These are phyloP conservation scores for Paramecium tetraurelia DNA, from an alignment of 73 alveolate species.

Conservation along the genomic window DNA sequence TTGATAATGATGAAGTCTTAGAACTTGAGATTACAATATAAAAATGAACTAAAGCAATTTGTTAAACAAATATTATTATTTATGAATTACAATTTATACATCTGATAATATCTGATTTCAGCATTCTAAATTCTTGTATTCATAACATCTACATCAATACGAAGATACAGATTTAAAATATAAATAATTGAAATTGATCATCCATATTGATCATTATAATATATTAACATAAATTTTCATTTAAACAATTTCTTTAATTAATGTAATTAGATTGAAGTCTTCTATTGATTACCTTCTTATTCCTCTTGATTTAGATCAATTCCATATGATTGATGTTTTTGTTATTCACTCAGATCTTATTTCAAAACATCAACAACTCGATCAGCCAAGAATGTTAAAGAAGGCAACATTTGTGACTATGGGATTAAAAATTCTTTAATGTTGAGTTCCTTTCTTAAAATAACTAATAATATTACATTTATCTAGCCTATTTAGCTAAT, in stretches of 20 bases:
- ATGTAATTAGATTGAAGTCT: background rate
- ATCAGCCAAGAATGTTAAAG: background rate
- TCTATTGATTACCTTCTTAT: background rate
- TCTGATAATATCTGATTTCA: background rate
- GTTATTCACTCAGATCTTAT: background rate
- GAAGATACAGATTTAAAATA: too few relatives aligned
- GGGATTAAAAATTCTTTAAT: background rate
- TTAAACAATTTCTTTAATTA: background rate
- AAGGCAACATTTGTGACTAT: slow-evolving; percentile 4
- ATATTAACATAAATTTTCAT: background rate
- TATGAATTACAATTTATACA: background rate
- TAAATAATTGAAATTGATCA: too few relatives aligned
- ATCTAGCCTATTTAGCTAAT: background rate
- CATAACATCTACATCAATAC: too few relatives aligned
- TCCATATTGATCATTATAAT: too few relatives aligned
- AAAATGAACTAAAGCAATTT: background rate
- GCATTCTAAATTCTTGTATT: too few relatives aligned
- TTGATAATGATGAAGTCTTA: background rate
- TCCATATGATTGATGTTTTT: background rate
- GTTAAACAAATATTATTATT: background rate
- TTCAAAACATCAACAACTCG: background rate
- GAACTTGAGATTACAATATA: slow-evolving; percentile 35
- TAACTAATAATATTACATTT: background rate
- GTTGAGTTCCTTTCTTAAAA: background rate
- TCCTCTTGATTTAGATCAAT: background rate